Evolutionary conservation across 441 rosid genomes (phyloP).

Genomic region (Brassica hybrid): DNA sequence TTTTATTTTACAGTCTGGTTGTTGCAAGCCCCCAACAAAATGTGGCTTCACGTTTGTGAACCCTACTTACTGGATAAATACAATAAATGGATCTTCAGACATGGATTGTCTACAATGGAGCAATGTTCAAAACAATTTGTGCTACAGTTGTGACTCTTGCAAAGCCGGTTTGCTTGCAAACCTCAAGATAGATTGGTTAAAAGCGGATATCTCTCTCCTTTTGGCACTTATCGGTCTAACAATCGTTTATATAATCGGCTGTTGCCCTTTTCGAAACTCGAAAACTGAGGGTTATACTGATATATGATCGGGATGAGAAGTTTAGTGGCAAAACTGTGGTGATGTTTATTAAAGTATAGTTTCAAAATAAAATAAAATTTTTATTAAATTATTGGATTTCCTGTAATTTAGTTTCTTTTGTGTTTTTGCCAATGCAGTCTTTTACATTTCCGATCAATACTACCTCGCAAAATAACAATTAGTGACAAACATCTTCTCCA

Average conservation of each 20-base stretch:
- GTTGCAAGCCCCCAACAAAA: conserved; percentile 89
- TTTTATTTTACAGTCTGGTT: conserved; percentile 71
- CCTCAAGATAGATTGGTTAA: conserved; percentile 78
- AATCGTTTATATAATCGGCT: conserved; percentile 68
- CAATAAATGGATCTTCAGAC: conserved; percentile 72
- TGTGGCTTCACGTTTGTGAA: conserved; percentile 91
- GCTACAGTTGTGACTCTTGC: conserved; percentile 87
- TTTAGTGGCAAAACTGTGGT: conserved; percentile 11
- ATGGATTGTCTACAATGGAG: conserved; percentile 91
- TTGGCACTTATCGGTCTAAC: conserved; percentile 69
- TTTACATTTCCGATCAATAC: neutral
- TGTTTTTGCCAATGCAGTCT: conserved; percentile 18
- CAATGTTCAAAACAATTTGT: conserved; percentile 85
- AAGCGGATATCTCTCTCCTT: conserved; percentile 65
- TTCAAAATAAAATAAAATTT: too few species aligned
- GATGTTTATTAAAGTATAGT: neutral
- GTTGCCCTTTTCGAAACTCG: conserved; percentile 86
- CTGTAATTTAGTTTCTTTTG: conserved; percentile 9
- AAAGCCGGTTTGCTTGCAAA: conserved; percentile 88
- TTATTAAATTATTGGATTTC: neutral
- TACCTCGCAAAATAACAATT: too few species aligned
- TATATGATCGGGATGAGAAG: conserved; percentile 43
- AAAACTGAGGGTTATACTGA: conserved; percentile 72
- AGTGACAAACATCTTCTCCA: too few species aligned
- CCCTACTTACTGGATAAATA: conserved; percentile 94